Conservation (phyloP, 2,329 filamentous ascomycete genomes). For the Fusarium sororula region DNA sequence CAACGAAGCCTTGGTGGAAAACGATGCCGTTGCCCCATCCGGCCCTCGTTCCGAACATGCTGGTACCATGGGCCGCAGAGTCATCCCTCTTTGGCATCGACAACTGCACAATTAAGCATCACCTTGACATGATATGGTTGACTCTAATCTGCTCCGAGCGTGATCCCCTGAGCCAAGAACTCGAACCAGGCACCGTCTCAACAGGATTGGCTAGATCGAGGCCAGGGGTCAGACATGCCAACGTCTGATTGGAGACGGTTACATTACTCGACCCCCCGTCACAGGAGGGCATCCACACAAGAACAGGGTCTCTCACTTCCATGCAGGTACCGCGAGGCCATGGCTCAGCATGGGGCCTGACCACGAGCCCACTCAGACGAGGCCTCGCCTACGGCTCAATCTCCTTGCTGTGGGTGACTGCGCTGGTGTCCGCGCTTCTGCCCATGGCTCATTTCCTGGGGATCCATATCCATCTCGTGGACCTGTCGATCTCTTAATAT, state of each 20-base stretch:
- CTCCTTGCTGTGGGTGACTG: slow-evolving; percentile 28
- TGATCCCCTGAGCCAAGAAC: slow-evolving; percentile 26
- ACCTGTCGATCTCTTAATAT: slow-evolving; percentile 40
- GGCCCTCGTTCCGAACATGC: slow-evolving; percentile 26
- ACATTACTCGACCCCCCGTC: slow-evolving; percentile 34
- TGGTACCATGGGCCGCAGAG: slow-evolving; percentile 13
- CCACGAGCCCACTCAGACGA: slow-evolving; percentile 27
- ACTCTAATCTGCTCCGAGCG: slow-evolving; percentile 35
- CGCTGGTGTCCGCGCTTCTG: slow-evolving; percentile 36
- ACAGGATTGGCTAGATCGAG: slow-evolving; percentile 34
- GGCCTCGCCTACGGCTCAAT: slow-evolving; percentile 35
- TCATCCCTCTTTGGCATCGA: slow-evolving; percentile 7
- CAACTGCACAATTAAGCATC: slow-evolving; percentile 21
- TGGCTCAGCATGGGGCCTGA: slow-evolving; percentile 20
- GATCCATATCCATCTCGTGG: slow-evolving; percentile 37
- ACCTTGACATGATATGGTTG: slow-evolving; percentile 19
- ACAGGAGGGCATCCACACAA: slow-evolving; percentile 29
- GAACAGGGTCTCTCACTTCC: slow-evolving; percentile 21
- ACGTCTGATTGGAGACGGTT: slow-evolving; percentile 41
- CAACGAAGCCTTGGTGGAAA: neutral
- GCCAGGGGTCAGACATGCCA: slow-evolving; percentile 34
- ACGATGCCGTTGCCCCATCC: slow-evolving; percentile 24
- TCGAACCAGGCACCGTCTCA: slow-evolving; percentile 22
- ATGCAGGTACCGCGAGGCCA: slow-evolving; percentile 24
- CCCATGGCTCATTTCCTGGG: slow-evolving; percentile 41